These are phyloP conservation scores for Senna siamea DNA, from an alignment of 306 rosid genomes.

Conservation along the genomic window DNA sequence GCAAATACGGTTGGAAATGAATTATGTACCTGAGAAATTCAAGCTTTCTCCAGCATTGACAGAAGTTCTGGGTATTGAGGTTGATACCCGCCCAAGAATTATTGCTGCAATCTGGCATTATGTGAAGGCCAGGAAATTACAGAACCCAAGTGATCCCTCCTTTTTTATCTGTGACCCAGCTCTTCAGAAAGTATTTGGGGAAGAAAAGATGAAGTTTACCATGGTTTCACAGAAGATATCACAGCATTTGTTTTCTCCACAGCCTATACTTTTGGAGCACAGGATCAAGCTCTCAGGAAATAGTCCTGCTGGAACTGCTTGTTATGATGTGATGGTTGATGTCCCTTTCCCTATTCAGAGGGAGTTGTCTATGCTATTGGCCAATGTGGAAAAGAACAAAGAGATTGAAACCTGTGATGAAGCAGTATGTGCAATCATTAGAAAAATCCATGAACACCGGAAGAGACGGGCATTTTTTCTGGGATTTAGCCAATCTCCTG, in stretches of 20 bases:
- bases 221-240: slow-evolving; percentile 92
- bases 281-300: slow-evolving; percentile 90
- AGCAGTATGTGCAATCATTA: slow-evolving; percentile 81
- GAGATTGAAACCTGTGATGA: slow-evolving; percentile 94
- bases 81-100: slow-evolving; percentile 96
- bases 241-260: slow-evolving; percentile 88
- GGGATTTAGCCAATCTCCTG: slow-evolving; percentile 98
- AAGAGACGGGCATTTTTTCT: slow-evolving; percentile 93
- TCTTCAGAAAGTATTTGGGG: slow-evolving; percentile 95
- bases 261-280: slow-evolving; percentile 90
- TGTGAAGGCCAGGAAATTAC: slow-evolving; percentile 98
- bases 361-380: slow-evolving; percentile 82
- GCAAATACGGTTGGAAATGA: slow-evolving; percentile 85
- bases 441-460: slow-evolving; percentile 95
- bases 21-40: slow-evolving; percentile 89
- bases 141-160: slow-evolving; percentile 84
- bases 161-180: slow-evolving; percentile 83
- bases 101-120: slow-evolving; percentile 98
- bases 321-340: slow-evolving; percentile 94
- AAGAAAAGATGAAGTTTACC: slow-evolving; percentile 90
- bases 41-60: slow-evolving; percentile 88
- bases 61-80: slow-evolving; percentile 99
- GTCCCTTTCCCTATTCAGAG: slow-evolving; percentile 95
- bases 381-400: slow-evolving; percentile 94
- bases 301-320: slow-evolving; percentile 87